phyloP scores from a whole-genome alignment of 1,139 yeast genomes.

The Saccharomyces hybrid region DNA sequence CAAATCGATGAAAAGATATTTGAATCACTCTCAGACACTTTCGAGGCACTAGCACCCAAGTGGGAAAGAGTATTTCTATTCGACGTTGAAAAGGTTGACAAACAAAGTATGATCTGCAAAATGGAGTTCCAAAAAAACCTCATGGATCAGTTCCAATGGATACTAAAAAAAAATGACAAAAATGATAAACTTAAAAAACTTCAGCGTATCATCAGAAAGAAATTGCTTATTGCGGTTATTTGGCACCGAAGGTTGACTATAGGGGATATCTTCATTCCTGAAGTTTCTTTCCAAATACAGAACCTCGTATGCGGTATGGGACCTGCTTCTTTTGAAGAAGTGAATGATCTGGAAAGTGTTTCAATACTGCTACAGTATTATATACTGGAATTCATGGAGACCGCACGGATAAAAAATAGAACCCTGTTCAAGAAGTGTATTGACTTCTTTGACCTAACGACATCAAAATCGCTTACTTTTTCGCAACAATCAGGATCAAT shows the following conservation, averaged over 20 bases:
- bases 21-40: not conserved
- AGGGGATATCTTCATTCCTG: not conserved
- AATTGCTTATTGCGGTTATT: not conserved
- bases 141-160: conserved; percentile 4
- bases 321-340: not conserved
- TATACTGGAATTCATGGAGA: conserved; percentile 10
- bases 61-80: conserved; percentile 6
- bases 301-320: not conserved
- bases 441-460: conserved; percentile 6
- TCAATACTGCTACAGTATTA: conserved; percentile 7
- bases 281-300: not conserved
- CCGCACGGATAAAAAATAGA: conserved; percentile 2
- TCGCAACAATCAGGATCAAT: conserved; percentile 18
- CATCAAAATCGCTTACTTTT: conserved; percentile 11
- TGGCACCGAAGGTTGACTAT: not conserved
- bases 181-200: not conserved
- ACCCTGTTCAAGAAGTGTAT: conserved; percentile 6
- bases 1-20: conserved; percentile 1
- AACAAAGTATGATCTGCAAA: conserved; percentile 3
- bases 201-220: conserved; percentile 1
- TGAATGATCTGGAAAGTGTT: not conserved
- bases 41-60: conserved; percentile 5
- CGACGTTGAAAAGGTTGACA: conserved; percentile 4
- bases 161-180: not conserved
- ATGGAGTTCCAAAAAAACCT: conserved; percentile 7